A percentile compares a stretch with the other conserved stretches of the same genome.
These are phyloP conservation scores for Beta corolliflora DNA, from an alignment of 179 eudicot species.

Conservation along the genomic window DNA sequence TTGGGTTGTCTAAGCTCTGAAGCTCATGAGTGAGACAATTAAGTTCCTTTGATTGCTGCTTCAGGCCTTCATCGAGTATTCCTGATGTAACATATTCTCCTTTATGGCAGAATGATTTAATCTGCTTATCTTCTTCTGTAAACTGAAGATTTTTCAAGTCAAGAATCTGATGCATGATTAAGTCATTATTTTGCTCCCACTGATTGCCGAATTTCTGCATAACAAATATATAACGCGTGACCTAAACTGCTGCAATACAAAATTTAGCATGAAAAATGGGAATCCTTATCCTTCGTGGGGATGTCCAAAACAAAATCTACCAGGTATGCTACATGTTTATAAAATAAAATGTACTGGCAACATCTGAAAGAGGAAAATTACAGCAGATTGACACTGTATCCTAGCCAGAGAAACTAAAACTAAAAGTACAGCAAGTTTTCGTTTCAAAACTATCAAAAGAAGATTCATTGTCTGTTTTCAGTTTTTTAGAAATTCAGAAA, in stretches of 20 bases:
- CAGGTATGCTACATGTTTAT: no score
- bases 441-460: no score
- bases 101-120: constrained; percentile 31
- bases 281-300: neutral
- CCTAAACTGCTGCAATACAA: neutral
- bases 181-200: constrained; percentile 30
- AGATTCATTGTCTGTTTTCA: no score
- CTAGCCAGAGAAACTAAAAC: no score
- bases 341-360: neutral
- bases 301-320: neutral
- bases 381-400: neutral
- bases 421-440: no score
- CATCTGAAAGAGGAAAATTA: neutral
- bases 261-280: neutral
- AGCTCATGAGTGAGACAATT: constrained; percentile 32
- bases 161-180: constrained; percentile 61
- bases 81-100: constrained; percentile 32
- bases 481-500: no score
- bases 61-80: constrained; percentile 33
- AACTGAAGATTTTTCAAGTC: constrained; percentile 65
- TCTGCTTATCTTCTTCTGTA: constrained; percentile 37
- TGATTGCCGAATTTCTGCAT: constrained; percentile 36
- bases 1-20: constrained; percentile 22
- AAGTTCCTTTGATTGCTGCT: constrained; percentile 26
- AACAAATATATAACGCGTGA: neutral